Evolutionary conservation across 345 rosid species (phyloP).

Genomic region (Eucalyptus pumila): DNA sequence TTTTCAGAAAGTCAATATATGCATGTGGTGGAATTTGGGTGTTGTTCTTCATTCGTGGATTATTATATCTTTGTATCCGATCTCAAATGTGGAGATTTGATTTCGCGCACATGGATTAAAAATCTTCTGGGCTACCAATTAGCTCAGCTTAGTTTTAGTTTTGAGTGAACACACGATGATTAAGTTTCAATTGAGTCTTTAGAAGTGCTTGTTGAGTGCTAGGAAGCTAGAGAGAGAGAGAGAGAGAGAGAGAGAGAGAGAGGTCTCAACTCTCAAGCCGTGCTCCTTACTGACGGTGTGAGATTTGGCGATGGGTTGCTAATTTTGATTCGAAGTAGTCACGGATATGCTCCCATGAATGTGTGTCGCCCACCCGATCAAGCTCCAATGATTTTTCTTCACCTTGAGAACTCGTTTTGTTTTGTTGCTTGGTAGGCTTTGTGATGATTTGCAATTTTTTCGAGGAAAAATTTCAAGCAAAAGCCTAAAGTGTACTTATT

Average conservation of each 20-base stretch:
- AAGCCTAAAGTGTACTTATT: no score
- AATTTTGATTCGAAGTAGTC: neutral
- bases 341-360: neutral
- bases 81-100: neutral
- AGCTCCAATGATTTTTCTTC: neutral
- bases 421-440: no score
- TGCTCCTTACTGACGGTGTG: neutral
- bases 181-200: neutral
- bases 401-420: neutral
- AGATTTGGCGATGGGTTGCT: neutral
- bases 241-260: neutral
- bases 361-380: neutral
- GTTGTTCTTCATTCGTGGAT: neutral
- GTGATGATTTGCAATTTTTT: no score
- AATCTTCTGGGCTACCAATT: neutral
- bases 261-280: neutral
- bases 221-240: neutral
- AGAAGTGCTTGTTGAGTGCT: neutral
- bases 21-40: neutral
- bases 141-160: neutral
- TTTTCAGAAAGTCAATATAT: neutral
- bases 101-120: fast-evolving
- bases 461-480: no score
- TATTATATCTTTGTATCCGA: neutral
- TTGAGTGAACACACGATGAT: neutral